phyloP scores from a whole-genome alignment of 192 early-diverging fungal genomes.

The Coemansia sp. region DNA sequence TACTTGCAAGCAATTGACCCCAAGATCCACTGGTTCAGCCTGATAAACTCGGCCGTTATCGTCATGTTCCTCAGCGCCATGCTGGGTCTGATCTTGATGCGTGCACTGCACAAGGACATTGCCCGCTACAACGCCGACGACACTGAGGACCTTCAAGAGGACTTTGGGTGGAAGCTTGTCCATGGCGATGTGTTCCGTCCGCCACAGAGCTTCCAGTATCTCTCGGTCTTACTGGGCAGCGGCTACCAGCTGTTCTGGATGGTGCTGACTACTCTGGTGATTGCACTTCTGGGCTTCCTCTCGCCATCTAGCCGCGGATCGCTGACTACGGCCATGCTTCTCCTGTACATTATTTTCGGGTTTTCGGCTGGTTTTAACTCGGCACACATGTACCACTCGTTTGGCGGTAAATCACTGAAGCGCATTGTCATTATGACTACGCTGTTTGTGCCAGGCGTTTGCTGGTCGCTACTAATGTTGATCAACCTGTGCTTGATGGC shows the following conservation, averaged over 20 bases:
- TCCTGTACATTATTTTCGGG: slow-evolving; percentile 90
- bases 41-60: slow-evolving; percentile 94
- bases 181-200: slow-evolving; percentile 98
- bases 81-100: slow-evolving; percentile 87
- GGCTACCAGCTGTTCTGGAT: slow-evolving; percentile 82
- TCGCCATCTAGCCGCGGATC: slow-evolving; percentile 92
- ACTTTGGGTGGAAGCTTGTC: slow-evolving; percentile 98
- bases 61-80: slow-evolving; percentile 90
- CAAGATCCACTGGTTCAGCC: slow-evolving; percentile 93
- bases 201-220: slow-evolving; percentile 71
- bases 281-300: slow-evolving; percentile 96
- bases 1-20: slow-evolving; percentile 88
- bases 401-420: slow-evolving; percentile 88
- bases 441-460: slow-evolving; percentile 74
- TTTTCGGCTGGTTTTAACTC: slow-evolving; percentile 89
- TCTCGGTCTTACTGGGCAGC: slow-evolving; percentile 84
- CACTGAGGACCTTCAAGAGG: slow-evolving; percentile 80
- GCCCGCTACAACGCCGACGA: slow-evolving; percentile 84
- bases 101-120: slow-evolving; percentile 91
- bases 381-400: slow-evolving; percentile 91
- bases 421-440: slow-evolving; percentile 81
- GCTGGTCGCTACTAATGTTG: slow-evolving; percentile 64
- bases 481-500: slow-evolving; percentile 89
- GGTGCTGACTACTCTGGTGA: slow-evolving; percentile 74
- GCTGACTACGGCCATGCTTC: slow-evolving; percentile 87